Conservation (phyloP, 2,329 filamentous ascomycete species). For the Diaporthe humulicola region DNA sequence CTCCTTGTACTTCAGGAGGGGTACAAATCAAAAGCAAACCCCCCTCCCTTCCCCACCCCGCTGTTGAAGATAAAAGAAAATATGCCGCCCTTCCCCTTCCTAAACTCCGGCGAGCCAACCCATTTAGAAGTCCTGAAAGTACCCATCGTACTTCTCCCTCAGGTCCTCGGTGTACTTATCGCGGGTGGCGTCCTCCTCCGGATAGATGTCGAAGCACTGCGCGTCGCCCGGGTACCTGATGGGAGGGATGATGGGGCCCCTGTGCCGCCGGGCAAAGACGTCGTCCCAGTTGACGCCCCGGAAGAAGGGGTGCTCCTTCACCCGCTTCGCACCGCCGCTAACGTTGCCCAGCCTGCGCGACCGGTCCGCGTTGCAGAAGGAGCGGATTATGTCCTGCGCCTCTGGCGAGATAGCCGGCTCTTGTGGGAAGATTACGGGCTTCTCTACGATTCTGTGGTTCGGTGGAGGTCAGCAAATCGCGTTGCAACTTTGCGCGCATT, state of each 20-base stretch:
- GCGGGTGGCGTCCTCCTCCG: slow-evolving; percentile 77
- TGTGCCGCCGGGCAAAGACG: slow-evolving; percentile 72
- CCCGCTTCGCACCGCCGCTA: slow-evolving; percentile 77
- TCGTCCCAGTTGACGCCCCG: slow-evolving; percentile 80
- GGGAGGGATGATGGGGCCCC: slow-evolving; percentile 82
- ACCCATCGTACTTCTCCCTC: slow-evolving; percentile 76
- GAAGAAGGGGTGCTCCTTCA: slow-evolving; percentile 85
- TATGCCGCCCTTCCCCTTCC: neutral
- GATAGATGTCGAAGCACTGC: slow-evolving; percentile 85
- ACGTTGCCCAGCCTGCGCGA: slow-evolving; percentile 84
- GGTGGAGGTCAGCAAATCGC: slow-evolving; percentile 40
- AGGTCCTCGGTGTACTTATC: slow-evolving; percentile 79
- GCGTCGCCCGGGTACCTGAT: slow-evolving; percentile 80
- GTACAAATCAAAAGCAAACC: neutral
- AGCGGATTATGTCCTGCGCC: slow-evolving; percentile 81
- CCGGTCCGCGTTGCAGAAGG: slow-evolving; percentile 83
- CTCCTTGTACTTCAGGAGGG: neutral
- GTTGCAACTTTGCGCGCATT: no score
- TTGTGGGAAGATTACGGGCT: slow-evolving; percentile 80
- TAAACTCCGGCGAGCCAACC: neutral
- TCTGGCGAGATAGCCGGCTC: slow-evolving; percentile 74
- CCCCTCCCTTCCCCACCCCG: neutral
- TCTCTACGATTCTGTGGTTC: slow-evolving; percentile 77
- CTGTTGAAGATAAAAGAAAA: neutral
- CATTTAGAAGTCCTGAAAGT: slow-evolving; percentile 77